Conservation (phyloP, 2,329 filamentous ascomycete genomes). For the Penicillium sp. region DNA sequence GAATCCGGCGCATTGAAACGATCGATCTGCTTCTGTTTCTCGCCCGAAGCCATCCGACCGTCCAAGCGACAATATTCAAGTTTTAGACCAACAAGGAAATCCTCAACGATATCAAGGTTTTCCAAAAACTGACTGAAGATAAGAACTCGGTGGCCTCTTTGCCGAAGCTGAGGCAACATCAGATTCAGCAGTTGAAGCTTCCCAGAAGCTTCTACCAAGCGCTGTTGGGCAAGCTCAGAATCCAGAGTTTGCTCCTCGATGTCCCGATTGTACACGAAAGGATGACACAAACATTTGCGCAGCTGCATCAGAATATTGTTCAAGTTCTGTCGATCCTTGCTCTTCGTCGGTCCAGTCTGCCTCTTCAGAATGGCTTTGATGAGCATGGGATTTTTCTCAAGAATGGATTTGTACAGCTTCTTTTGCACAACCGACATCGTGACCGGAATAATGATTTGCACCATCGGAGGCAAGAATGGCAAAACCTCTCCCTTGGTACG, state of each 20-base stretch:
- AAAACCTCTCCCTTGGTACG: constrained; percentile 90
- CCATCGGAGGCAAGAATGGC: constrained; percentile 88
- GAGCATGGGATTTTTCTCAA: constrained; percentile 85
- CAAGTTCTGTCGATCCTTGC: constrained; percentile 73
- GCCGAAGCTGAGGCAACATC: constrained; percentile 83
- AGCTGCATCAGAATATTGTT: constrained; percentile 97
- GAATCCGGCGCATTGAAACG: constrained; percentile 87
- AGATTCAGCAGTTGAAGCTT: constrained; percentile 83
- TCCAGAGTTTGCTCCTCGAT: constrained; percentile 80
- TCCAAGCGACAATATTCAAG: constrained; percentile 79
- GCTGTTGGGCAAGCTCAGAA: constrained; percentile 66
- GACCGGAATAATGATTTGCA: constrained; percentile 93
- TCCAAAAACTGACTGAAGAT: constrained; percentile 94
- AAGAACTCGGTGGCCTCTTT: constrained; percentile 84
- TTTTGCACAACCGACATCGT: constrained; percentile 94
- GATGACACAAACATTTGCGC: constrained; percentile 91
- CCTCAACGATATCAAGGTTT: constrained; percentile 87
- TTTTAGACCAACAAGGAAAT: constrained; percentile 78
- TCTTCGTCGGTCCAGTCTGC: constrained; percentile 62
- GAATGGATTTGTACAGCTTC: constrained; percentile 89
- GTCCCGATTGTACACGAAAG: constrained; percentile 86
- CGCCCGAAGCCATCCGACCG: constrained; percentile 74
- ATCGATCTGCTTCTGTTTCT: constrained; percentile 95
- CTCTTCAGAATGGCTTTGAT: constrained; percentile 81
- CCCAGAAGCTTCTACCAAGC: constrained; percentile 85